Percentiles rank a stretch among this genome's conserved stretches.
Conservation (phyloP, 805 yeast genomes). For the Saturnispora serradocipensis region DNA sequence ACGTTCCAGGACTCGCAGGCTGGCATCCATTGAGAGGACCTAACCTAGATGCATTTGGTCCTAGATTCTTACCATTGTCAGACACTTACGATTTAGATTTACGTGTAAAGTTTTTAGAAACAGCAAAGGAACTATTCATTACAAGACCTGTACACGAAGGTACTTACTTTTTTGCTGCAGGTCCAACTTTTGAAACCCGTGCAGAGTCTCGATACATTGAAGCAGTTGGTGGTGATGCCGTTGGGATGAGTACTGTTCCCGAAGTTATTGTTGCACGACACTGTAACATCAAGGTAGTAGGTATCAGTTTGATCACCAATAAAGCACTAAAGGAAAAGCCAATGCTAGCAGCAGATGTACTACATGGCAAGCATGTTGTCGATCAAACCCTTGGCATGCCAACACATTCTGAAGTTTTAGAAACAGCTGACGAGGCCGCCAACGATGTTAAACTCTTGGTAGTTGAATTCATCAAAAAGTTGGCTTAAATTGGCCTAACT, state of each 20-base stretch:
- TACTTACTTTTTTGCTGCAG: slow-evolving; percentile 73
- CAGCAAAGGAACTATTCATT: slow-evolving; percentile 37
- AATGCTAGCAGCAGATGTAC: slow-evolving; percentile 50
- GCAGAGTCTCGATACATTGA: slow-evolving; percentile 80
- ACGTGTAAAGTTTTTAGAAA: slow-evolving; percentile 49
- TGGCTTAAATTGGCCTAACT: neutral
- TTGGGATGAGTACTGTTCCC: slow-evolving; percentile 97
- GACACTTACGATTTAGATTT: slow-evolving; percentile 81
- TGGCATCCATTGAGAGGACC: slow-evolving; percentile 82
- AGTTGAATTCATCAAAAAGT: slow-evolving; percentile 40
- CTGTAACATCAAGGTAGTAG: slow-evolving; percentile 71
- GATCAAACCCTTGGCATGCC: slow-evolving; percentile 63
- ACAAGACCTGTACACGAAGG: slow-evolving; percentile 76
- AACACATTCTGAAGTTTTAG: slow-evolving; percentile 84
- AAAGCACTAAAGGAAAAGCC: slow-evolving; percentile 65
- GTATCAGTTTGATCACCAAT: slow-evolving; percentile 80
- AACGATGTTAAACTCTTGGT: slow-evolving; percentile 67
- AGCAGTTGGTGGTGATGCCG: slow-evolving; percentile 80
- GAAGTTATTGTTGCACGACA: slow-evolving; percentile 92
- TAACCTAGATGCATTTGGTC: slow-evolving; percentile 70
- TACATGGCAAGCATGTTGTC: slow-evolving; percentile 20
- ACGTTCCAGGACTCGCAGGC: slow-evolving; percentile 87
- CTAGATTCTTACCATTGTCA: slow-evolving; percentile 77
- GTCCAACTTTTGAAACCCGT: slow-evolving; percentile 89
- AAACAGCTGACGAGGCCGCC: slow-evolving; percentile 73